A percentile compares a stretch with the other conserved stretches of the same genome.
These are phyloP conservation scores for Skeletonema costatum DNA, from an alignment of 108 stramenopile genomes.

Conservation along the genomic window DNA sequence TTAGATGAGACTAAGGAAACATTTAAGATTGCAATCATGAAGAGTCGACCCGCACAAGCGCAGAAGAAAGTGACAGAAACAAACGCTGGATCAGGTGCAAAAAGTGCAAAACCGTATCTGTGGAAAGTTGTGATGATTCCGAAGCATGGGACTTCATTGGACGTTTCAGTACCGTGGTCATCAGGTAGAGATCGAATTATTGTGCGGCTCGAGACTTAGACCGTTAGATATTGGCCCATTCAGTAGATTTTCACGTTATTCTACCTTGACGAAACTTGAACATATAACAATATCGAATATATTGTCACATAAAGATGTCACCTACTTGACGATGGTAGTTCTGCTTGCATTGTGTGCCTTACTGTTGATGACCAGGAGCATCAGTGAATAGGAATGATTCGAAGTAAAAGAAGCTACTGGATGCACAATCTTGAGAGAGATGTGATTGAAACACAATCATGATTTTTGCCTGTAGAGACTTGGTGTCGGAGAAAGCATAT, in stretches of 20 bases:
- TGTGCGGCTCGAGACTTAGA: background rate
- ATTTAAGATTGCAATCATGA: conserved; percentile 26
- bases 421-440: too few relatives aligned
- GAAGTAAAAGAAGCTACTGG: too few relatives aligned
- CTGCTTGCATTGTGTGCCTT: too few relatives aligned
- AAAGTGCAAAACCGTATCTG: background rate
- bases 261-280: background rate
- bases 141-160: conserved; percentile 35
- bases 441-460: too few relatives aligned
- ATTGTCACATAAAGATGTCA: too few relatives aligned
- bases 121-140: conserved; percentile 38
- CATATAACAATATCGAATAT: too few relatives aligned
- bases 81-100: background rate
- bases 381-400: too few relatives aligned
- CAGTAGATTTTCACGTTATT: background rate
- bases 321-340: too few relatives aligned
- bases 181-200: background rate
- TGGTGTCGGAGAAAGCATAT: too few relatives aligned
- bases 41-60: background rate
- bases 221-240: background rate
- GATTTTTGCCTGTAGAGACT: too few relatives aligned
- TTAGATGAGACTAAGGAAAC: conserved; percentile 42
- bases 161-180: conserved; percentile 1
- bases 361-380: too few relatives aligned
- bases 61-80: background rate